Percentiles rank a stretch among this genome's conserved stretches.
Conservation (phyloP, 805 yeast genomes). For the Wickerhamiella brachini region DNA sequence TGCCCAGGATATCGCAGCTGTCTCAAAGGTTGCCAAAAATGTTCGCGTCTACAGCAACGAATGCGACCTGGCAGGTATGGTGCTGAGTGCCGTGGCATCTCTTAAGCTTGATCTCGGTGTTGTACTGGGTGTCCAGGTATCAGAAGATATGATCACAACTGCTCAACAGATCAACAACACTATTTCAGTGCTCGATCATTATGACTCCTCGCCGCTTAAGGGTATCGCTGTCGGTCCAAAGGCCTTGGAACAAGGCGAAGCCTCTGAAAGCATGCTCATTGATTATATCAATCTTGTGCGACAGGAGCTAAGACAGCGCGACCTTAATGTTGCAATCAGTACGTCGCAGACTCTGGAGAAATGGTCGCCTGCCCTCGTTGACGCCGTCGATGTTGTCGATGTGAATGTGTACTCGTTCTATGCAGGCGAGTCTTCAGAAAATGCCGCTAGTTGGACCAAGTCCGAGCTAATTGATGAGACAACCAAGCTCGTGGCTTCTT, state of each 20-base stretch:
- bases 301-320: conserved; percentile 24
- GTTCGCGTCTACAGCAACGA: conserved; percentile 48
- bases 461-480: neutral
- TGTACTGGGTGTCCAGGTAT: conserved; percentile 52
- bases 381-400: conserved; percentile 42
- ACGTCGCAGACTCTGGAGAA: conserved; percentile 46
- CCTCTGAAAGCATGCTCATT: conserved; percentile 27
- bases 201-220: neutral
- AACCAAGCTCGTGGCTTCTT: neutral
- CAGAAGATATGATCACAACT: conserved; percentile 13
- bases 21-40: conserved; percentile 46
- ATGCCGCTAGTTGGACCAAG: neutral
- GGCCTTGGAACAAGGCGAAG: conserved; percentile 41
- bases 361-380: conserved; percentile 28
- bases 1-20: conserved; percentile 38
- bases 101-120: conserved; percentile 41
- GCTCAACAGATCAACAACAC: neutral
- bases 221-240: conserved; percentile 37
- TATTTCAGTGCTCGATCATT: neutral
- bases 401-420: conserved; percentile 58
- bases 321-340: conserved; percentile 39
- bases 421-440: conserved; percentile 30
- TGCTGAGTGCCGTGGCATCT: conserved; percentile 39
- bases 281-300: conserved; percentile 32
- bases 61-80: conserved; percentile 40